These are phyloP conservation scores for Trichosanthes cucumerina DNA, from an alignment of 306 rosid species.

Conservation along the genomic window DNA sequence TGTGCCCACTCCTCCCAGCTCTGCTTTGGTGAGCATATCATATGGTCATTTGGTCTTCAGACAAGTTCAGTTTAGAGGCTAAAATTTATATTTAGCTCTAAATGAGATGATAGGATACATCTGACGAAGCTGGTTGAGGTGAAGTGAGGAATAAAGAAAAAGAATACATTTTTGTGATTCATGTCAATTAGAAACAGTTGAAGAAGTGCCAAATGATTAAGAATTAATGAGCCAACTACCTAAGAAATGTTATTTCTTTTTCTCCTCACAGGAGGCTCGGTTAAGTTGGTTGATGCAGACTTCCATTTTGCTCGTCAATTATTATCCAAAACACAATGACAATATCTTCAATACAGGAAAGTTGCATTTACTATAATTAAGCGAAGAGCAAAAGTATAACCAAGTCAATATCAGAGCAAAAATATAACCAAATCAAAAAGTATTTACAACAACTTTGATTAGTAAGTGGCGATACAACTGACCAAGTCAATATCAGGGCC, in stretches of 20 bases:
- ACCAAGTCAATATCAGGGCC: conserved; percentile 88
- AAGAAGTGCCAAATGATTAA: background rate
- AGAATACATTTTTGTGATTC: background rate
- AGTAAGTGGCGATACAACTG: conserved; percentile 16
- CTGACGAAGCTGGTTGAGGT: background rate
- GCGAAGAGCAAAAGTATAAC: background rate
- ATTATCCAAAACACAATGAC: background rate
- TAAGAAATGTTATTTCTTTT: background rate
- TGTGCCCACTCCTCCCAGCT: background rate
- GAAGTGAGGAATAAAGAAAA: background rate
- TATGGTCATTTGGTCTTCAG: background rate
- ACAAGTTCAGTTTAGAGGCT: background rate
- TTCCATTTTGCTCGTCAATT: background rate
- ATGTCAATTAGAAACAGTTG: background rate
- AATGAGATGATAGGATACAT: background rate
- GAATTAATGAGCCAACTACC: background rate
- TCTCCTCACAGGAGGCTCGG: background rate
- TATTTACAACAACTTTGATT: background rate
- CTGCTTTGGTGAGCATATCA: background rate
- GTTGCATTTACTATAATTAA: background rate
- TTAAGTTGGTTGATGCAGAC: background rate
- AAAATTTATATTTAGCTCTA: background rate
- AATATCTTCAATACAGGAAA: background rate
- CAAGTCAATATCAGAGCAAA: too few species aligned
- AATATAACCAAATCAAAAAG: background rate